Evolutionary conservation across 176 grass and related monocot genomes (phyloP).

Genomic region (Cymbopogon citratus): DNA sequence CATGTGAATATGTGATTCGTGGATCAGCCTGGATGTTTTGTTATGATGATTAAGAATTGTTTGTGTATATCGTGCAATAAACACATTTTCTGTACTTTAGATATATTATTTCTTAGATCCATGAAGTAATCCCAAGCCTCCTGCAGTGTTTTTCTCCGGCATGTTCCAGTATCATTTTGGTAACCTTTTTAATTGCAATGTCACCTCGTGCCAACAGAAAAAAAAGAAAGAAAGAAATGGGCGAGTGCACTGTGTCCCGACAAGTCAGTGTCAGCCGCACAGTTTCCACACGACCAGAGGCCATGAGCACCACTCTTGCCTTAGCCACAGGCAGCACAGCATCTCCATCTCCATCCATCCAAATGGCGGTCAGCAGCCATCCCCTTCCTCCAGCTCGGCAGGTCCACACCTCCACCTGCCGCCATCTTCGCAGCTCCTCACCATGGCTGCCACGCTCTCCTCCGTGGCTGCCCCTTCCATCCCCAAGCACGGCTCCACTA

Average conservation of each 20-base stretch:
- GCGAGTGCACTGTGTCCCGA: not conserved
- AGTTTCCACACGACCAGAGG: slow-evolving; percentile 12
- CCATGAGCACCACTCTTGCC: slow-evolving; percentile 36
- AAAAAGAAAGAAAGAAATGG: not conserved
- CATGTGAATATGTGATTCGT: not conserved
- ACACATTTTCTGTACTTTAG: not conserved
- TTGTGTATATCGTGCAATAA: not conserved
- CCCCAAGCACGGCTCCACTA: slow-evolving; percentile 44
- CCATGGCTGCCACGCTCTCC: slow-evolving; percentile 57
- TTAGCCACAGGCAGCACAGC: slow-evolving; percentile 26
- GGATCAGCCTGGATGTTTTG: not conserved
- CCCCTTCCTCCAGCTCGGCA: slow-evolving; percentile 8
- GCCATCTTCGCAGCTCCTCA: slow-evolving; percentile 22
- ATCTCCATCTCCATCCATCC: slow-evolving; percentile 31
- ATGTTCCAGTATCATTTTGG: not conserved
- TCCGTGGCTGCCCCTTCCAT: slow-evolving; percentile 48
- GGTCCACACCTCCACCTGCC: not conserved
- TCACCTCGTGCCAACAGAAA: not conserved
- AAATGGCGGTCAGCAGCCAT: slow-evolving; percentile 28
- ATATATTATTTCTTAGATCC: not conserved
- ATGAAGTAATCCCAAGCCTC: not conserved
- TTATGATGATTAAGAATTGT: not conserved
- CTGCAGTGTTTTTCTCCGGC: not conserved
- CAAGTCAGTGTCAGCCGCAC: too few species aligned
- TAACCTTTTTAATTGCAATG: not conserved